Base-by-base conservation (phyloP, 495 filamentous ascomycete genomes). In the Daldinia loculata region DNA sequence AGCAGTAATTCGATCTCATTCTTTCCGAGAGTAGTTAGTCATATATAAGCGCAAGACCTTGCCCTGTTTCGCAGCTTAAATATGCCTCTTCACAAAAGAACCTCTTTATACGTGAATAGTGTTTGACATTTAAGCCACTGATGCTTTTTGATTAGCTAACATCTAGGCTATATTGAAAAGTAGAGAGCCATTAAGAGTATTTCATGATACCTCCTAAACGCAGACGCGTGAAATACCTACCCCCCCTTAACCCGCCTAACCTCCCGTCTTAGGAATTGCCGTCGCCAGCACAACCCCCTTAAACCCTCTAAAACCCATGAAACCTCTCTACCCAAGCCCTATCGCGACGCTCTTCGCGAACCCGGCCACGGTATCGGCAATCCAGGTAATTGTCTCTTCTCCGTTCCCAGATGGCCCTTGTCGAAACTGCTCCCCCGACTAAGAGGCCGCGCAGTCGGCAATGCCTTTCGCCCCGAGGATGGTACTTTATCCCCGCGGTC, bases 401-500 rank as follows among this genome's bases (percentile, higher is more conserved):
- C 39, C 6, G 39, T 27, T 11, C 15, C 30, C 26, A 9, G 32
- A 24, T 8, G 9, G 11, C 8, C 15, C 15, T 27, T 30, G 24
- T 27, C 36, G 1, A 60, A 52, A 17, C 43, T 56, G 4, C 36
- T 34, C 32, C 12, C 36, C 8, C 17, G 55, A 17, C 30, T n/a
- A 7, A 24, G 24, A 19, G 50, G 17, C 15, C 56, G 30, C n/a
- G 36, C 27, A 1, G 38, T 43, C 11, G 34, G 52, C 32, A 57
- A 34, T 9, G 50, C 50, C 7, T 61, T 61, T 45, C 62, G 50
- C 27, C 52, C 62, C 60, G 32, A 67, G 11, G 50, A 53, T n/a
- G 50, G 50, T 30, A 74, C 72, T 17, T 71, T 66, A 12, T 77
- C 73, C 3, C 75, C 70, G 11, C 68, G 72, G 0, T 73, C 76